A percentile compares a stretch with the other conserved stretches of the same genome.
Evolutionary conservation across 2,329 filamentous ascomycete genomes (phyloP).

Genomic region (Exophiala calicioides): DNA sequence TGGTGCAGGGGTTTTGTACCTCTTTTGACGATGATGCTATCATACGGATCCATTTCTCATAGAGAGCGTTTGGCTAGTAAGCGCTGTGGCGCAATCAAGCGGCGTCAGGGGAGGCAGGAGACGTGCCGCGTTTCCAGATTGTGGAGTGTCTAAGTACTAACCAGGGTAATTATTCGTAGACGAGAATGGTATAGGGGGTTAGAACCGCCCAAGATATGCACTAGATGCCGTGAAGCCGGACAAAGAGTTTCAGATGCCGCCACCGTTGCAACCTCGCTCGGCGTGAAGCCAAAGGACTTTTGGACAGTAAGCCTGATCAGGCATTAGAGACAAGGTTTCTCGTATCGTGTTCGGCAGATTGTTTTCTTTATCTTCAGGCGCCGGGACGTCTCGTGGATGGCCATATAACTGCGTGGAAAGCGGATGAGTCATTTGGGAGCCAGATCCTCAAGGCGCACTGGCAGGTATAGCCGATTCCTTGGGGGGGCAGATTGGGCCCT

Average conservation of each 20-base stretch:
- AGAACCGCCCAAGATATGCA: constrained; percentile 1
- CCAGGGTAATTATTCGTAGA: too few relatives aligned
- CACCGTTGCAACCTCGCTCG: constrained; percentile 3
- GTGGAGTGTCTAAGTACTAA: too few relatives aligned
- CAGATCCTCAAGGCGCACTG: too few relatives aligned
- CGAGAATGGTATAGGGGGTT: constrained; percentile 3
- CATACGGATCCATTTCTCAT: too few relatives aligned
- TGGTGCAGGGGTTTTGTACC: not conserved
- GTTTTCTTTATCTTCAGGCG: too few relatives aligned
- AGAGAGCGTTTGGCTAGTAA: not conserved
- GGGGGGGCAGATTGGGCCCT: not conserved
- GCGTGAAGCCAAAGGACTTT: not conserved
- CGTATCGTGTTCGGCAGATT: too few relatives aligned
- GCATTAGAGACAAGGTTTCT: too few relatives aligned
- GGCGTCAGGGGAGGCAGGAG: constrained; percentile 4
- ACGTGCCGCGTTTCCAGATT: constrained; percentile 2
- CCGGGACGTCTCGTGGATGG: too few relatives aligned
- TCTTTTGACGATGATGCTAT: too few relatives aligned
- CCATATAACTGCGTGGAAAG: too few relatives aligned
- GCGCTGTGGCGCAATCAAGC: not conserved
- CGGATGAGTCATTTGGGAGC: not conserved
- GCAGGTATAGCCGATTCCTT: not conserved
- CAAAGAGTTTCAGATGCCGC: constrained; percentile 5
- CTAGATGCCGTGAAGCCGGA: constrained; percentile 1
- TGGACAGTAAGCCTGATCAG: too few relatives aligned